A percentile compares a stretch with the other conserved stretches of the same genome.
Conservation (phyloP, 306 rosid species). For the Adenanthera pavonina region DNA sequence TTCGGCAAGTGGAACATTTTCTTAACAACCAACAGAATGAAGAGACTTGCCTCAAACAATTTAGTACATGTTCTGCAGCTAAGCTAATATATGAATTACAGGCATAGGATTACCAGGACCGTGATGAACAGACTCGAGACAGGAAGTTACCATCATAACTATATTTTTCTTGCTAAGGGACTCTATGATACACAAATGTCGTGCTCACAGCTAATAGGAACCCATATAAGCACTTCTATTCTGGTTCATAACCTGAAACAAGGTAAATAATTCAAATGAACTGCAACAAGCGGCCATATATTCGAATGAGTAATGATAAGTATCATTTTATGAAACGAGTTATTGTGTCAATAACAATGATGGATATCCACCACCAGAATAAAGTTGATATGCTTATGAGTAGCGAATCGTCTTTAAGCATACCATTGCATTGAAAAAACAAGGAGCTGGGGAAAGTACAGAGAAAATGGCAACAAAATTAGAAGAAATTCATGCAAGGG, state of each 20-base stretch:
- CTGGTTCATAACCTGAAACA: conserved; percentile 12
- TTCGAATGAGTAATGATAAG: conserved; percentile 28
- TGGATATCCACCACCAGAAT: conserved; percentile 33
- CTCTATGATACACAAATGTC: not conserved
- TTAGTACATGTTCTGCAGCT: not conserved
- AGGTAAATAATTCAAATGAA: not conserved
- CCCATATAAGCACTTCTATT: not conserved
- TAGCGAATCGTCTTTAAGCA: conserved; percentile 38
- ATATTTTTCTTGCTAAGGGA: not conserved
- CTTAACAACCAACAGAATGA: not conserved
- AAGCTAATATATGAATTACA: not conserved
- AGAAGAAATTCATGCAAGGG: conserved; percentile 57
- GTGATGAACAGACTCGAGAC: not conserved
- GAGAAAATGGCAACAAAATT: conserved; percentile 18
- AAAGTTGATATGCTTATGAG: conserved; percentile 24
- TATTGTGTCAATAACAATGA: conserved; percentile 5
- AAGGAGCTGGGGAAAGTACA: conserved; percentile 35
- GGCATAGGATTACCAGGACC: not conserved
- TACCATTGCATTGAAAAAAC: conserved; percentile 38
- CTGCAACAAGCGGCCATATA: conserved; percentile 14
- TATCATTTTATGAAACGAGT: conserved; percentile 25
- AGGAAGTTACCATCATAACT: not conserved
- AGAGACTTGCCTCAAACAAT: conserved; percentile 18
- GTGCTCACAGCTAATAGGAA: not conserved
- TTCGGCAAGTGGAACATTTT: conserved; percentile 16